Evolutionary conservation across 164 flowering plant species (phyloP), one percentile per base, ranked within the genome.

Genomic region (Tinospora cordifolia): DNA sequence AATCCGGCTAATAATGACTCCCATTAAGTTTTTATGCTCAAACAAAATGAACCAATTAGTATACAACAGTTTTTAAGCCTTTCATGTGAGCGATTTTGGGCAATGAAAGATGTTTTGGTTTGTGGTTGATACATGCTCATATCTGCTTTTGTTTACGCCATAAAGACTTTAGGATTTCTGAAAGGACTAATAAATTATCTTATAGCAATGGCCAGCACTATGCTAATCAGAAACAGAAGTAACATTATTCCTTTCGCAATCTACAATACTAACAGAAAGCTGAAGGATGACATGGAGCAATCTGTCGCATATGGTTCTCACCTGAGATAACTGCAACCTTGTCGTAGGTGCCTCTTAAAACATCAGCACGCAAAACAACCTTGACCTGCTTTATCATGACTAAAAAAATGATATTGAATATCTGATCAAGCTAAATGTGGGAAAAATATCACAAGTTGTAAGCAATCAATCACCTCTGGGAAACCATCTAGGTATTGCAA

Each of bases 321-420:
- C 98, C 97, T 85, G 97, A 94, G 74, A 94, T 90, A 47, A 94
- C 79, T 9, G 97, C 91, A 75, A 94, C 98, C 80, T 92, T 92
- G 82, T 89, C 91, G 73, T 86, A 81, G 8, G 86, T 86, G 12
- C 81, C 76, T 67, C 85, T 65, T 15, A 87, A 79, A 59, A 91
- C 84, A 83, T 92, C 97, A 75, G 93, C 89, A 25, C 96, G 93
- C 62, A 94, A 71, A 6, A 94, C 98, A 81, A 94, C 97, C 85
- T 90, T 94, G 70, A 88, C 87, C 98, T 94, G 79, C 67, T 71
- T 27, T n/a, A 27, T 26, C n/a, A 17, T 17, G 59, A 22, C 8
- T 17, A 67, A 14, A 44, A 44, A 44, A 38, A 67, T 21, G 2
- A 51, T 8, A 27, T 25, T 27, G 19, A 67, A 49, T 14, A n/a